Base-by-base conservation (phyloP, 202 grass and related monocot species). In the Saccharum hybrid region DNA sequence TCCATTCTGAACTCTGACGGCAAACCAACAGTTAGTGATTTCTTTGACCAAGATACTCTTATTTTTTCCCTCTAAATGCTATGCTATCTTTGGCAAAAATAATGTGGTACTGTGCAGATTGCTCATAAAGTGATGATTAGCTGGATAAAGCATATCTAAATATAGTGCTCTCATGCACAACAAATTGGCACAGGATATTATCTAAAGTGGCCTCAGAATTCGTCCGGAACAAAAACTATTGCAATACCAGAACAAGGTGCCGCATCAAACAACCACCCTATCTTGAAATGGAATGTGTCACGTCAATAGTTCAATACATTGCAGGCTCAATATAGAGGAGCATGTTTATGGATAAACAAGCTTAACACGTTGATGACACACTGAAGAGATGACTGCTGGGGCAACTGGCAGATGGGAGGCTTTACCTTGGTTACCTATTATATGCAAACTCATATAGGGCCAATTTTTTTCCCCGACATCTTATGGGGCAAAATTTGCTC, bases 241-340 rank as follows among this genome's bases (percentile, higher is more conserved):
- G 75, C 49, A 84, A 39, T 19, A 62, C 40, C 40, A 61, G 33
- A 75, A 79, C 5, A 79, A 39, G 49, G 51, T 69, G 40, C 18
- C 46, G 13, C 54, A 85, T 48, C 57, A 51, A 76, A 56, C 68
- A n/a, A 39, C 26, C 61, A 40, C 15, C 15, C n/a, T 67, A 61
- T 75, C 40, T 68, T 80, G 52, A 75, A 88, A 74, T 41, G 21
- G 30, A 75, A 66, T 75, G 77, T 12, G 49, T 78, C 75, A 74
- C 59, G 61, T 16, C 12, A 73, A 28, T 28, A 28, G 28, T 28
- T 28, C 28, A 28, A n/a, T 66, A 36, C 36, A 59, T 31, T 40
- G n/a, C 11, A 67, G 59, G 37, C 4, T 67, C 39, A 79, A 68
- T 11, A 60, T 60, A 49, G 7, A 77, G 33, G 72, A 83, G 36